These are phyloP conservation scores for Euphorbia pulcherrima DNA, from an alignment of 345 rosid species.

Conservation along the genomic window DNA sequence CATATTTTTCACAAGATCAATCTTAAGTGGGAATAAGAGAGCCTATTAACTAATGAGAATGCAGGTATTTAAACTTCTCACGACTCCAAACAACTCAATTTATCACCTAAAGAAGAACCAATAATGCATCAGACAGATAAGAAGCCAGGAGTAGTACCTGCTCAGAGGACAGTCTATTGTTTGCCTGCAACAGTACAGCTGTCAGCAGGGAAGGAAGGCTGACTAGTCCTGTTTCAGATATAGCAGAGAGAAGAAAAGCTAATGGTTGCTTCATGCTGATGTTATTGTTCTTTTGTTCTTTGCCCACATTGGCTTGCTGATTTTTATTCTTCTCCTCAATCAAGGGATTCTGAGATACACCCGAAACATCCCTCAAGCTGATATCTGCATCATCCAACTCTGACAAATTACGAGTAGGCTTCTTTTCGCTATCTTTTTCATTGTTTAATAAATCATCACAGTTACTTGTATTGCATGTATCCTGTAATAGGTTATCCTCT, in stretches of 20 bases:
- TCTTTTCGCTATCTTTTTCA: slow-evolving; percentile 29
- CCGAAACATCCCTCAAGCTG: slow-evolving; percentile 14
- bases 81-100: background rate
- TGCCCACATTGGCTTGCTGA: slow-evolving; percentile 17
- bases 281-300: slow-evolving; percentile 24
- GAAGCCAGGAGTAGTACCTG: slow-evolving; percentile 39
- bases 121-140: background rate
- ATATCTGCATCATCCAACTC: slow-evolving; percentile 21
- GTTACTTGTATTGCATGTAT: slow-evolving; percentile 20
- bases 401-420: slow-evolving; percentile 16
- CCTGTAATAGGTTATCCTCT: slow-evolving; percentile 34
- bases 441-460: slow-evolving; percentile 20
- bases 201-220: slow-evolving; percentile 77
- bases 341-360: slow-evolving; percentile 25
- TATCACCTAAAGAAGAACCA: background rate
- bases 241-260: slow-evolving; percentile 52
- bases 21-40: background rate
- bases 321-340: slow-evolving; percentile 34
- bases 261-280: slow-evolving; percentile 40
- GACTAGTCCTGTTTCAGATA: slow-evolving; percentile 70
- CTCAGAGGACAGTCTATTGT: slow-evolving; percentile 55
- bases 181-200: slow-evolving; percentile 69
- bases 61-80: background rate
- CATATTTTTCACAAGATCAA: background rate
- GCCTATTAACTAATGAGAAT: background rate